Evolutionary conservation across 2,329 filamentous ascomycete genomes (phyloP).

Genomic region (Sarocladiaceae sp.): DNA sequence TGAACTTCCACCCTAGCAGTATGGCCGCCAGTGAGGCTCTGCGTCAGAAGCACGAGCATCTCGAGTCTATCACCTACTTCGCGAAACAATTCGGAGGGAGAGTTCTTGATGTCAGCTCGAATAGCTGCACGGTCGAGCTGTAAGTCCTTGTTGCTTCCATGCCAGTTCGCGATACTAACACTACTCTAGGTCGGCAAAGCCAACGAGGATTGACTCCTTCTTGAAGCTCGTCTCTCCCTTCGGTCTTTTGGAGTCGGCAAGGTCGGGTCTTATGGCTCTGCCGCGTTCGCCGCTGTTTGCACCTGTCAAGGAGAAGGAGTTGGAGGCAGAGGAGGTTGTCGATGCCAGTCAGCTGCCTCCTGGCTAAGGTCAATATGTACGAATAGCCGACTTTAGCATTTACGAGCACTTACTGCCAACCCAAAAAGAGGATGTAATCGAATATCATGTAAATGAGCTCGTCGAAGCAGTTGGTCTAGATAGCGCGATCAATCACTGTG

Average conservation of each 20-base stretch:
- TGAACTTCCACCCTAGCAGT: slow-evolving; percentile 86
- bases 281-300: slow-evolving; percentile 85
- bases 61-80: slow-evolving; percentile 93
- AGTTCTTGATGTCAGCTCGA: slow-evolving; percentile 94
- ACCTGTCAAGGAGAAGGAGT: slow-evolving; percentile 61
- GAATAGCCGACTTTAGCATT: too few species aligned
- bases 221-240: slow-evolving; percentile 92
- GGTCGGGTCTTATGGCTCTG: slow-evolving; percentile 94
- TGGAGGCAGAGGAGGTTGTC: slow-evolving; percentile 91
- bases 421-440: too few species aligned
- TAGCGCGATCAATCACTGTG: too few species aligned
- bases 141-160: slow-evolving; percentile 43
- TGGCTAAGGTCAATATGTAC: slow-evolving; percentile 50
- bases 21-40: slow-evolving; percentile 86
- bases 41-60: slow-evolving; percentile 93
- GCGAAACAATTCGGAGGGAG: slow-evolving; percentile 98
- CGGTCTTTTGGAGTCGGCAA: slow-evolving; percentile 90
- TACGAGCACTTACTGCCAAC: too few species aligned
- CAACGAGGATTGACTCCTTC: slow-evolving; percentile 90
- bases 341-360: slow-evolving; percentile 92
- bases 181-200: slow-evolving; percentile 74
- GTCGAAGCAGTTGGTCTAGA: too few species aligned
- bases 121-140: slow-evolving; percentile 97
- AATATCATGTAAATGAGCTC: too few species aligned
- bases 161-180: not conserved